Conservation (phyloP, 345 rosid genomes). For the Erodium maritimum region DNA sequence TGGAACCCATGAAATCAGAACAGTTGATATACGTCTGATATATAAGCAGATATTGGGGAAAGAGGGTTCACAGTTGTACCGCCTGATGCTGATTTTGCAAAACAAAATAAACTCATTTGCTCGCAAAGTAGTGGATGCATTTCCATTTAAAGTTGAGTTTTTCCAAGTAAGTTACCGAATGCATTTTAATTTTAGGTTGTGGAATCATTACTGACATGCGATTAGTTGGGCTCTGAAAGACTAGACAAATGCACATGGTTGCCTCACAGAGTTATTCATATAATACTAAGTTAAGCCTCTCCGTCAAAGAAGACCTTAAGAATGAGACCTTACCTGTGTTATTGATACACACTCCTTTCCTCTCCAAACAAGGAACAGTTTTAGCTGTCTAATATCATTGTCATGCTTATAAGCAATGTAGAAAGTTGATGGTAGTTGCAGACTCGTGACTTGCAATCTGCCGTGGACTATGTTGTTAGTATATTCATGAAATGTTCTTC, state of each 20-base stretch:
- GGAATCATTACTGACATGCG: neutral
- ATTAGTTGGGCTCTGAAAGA: neutral
- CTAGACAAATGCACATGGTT: neutral
- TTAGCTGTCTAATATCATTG: too few species aligned
- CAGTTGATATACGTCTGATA: slow-evolving; percentile 5
- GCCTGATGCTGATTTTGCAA: slow-evolving; percentile 21
- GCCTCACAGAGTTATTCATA: neutral
- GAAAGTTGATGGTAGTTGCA: neutral
- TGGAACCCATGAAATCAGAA: slow-evolving; percentile 19
- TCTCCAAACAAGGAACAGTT: too few species aligned
- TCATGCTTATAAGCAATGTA: neutral
- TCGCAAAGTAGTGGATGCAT: slow-evolving; percentile 10
- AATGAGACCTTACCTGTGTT: too few species aligned
- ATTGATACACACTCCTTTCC: too few species aligned
- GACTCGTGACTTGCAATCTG: neutral
- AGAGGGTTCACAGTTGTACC: slow-evolving; percentile 6
- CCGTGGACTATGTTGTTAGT: neutral
- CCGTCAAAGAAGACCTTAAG: too few species aligned
- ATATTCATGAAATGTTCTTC: too few species aligned
- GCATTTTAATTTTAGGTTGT: neutral
- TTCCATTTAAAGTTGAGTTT: slow-evolving; percentile 21
- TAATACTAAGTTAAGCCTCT: neutral
- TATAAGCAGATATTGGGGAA: slow-evolving; percentile 5
- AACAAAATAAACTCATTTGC: slow-evolving; percentile 22
- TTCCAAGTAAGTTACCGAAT: slow-evolving; percentile 15